phyloP scores from a whole-genome alignment of 208 protist genomes.

The Wallacemonas sp. region DNA sequence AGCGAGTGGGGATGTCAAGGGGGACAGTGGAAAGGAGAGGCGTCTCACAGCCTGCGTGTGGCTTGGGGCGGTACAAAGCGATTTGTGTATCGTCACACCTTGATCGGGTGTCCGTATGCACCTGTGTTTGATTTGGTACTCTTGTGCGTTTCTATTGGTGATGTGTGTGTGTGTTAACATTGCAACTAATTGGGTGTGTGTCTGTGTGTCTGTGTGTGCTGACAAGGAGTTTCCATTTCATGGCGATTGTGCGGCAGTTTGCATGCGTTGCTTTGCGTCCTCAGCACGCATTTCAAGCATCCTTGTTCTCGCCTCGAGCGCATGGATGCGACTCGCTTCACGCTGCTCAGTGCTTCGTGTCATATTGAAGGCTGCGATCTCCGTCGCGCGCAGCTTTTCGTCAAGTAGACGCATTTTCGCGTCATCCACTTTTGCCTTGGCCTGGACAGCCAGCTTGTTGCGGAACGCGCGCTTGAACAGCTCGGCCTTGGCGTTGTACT shows the following conservation, averaged over 20 bases:
- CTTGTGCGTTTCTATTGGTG: too few species aligned
- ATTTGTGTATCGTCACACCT: too few species aligned
- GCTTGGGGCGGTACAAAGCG: too few species aligned
- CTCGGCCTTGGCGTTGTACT: conserved; percentile 63
- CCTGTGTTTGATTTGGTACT: too few species aligned
- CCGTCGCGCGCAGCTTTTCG: conserved; percentile 57
- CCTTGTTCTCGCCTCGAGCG: conserved; percentile 62
- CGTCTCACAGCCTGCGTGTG: too few species aligned
- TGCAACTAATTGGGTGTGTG: not conserved
- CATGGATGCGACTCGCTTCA: conserved; percentile 47
- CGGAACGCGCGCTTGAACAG: conserved; percentile 72
- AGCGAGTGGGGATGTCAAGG: too few species aligned
- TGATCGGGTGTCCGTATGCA: too few species aligned
- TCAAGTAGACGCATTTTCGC: conserved; percentile 80
- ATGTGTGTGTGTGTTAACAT: not conserved
- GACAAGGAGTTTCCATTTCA: too few species aligned
- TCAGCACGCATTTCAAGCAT: conserved; percentile 67
- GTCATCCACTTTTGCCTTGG: conserved; percentile 72
- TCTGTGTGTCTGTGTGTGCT: conserved; percentile 5
- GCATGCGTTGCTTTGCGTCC: conserved; percentile 16
- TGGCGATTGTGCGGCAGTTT: not conserved
- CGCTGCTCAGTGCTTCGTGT: conserved; percentile 30
- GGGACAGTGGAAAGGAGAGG: too few species aligned
- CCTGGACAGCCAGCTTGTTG: conserved; percentile 79
- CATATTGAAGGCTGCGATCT: conserved; percentile 43